Evolutionary conservation across 1,284 basidiomycete species (phyloP).

Genomic region (Microbotryum violaceum): DNA sequence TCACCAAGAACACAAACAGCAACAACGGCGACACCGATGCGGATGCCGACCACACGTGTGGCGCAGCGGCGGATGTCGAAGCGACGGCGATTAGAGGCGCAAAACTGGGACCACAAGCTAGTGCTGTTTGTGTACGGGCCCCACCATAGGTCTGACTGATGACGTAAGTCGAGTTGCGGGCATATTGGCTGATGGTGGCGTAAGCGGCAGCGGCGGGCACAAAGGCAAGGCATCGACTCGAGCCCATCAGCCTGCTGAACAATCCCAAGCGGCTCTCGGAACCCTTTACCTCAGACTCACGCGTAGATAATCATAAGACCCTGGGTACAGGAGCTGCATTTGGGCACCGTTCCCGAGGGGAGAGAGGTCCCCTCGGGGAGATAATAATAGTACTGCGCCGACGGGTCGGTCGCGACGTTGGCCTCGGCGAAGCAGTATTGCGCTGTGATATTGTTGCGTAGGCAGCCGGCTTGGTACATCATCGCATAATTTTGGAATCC

Average conservation of each 20-base stretch:
- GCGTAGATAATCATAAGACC: constrained; percentile 23
- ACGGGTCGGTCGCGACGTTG: constrained; percentile 11
- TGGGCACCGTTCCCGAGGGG: constrained; percentile 26
- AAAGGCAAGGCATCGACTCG: not conserved
- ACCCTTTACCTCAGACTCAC: constrained; percentile 4
- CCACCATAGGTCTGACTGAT: constrained; percentile 31
- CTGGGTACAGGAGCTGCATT: constrained; percentile 27
- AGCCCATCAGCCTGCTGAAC: not conserved
- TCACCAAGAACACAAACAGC: too few relatives aligned
- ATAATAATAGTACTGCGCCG: constrained; percentile 32
- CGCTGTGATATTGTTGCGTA: constrained; percentile 15
- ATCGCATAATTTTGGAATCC: constrained; percentile 32
- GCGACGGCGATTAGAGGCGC: constrained; percentile 24
- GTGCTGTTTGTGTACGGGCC: constrained; percentile 16
- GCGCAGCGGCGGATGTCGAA: too few relatives aligned
- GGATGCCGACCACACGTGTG: too few relatives aligned
- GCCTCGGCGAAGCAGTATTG: constrained; percentile 34
- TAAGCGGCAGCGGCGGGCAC: not conserved
- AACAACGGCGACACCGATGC: too few relatives aligned
- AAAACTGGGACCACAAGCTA: constrained; percentile 31
- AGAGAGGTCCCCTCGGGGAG: constrained; percentile 20
- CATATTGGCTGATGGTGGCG: constrained; percentile 26
- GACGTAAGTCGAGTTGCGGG: constrained; percentile 30
- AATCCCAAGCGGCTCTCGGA: not conserved
- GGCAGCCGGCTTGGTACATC: constrained; percentile 28